Conservation (phyloP, 257 asterid genomes). For the Echium plantagineum region DNA sequence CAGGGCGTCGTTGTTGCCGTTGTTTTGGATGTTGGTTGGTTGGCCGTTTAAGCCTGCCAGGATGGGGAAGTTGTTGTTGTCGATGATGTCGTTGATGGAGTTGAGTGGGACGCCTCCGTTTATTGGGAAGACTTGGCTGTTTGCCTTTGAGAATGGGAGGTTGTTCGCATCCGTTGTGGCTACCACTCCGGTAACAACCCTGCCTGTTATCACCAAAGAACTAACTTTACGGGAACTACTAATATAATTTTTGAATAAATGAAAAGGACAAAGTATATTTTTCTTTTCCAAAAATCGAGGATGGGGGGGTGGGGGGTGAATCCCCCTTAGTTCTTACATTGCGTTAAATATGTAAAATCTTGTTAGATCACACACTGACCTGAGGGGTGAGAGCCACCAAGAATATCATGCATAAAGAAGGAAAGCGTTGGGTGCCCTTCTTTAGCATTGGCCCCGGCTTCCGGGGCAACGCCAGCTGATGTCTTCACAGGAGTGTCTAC, state of each 20-base stretch:
- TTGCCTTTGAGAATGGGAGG: conserved; percentile 74
- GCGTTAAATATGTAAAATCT: no score
- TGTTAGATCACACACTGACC: conserved; percentile 7
- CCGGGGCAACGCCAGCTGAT: not conserved
- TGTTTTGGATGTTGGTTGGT: conserved; percentile 41
- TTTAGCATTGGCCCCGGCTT: conserved; percentile 5
- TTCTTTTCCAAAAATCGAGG: no score
- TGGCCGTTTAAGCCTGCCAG: conserved; percentile 74
- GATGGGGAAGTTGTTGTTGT: conserved; percentile 74
- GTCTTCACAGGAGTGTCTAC: not conserved
- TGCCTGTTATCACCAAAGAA: no score
- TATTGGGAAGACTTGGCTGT: conserved; percentile 61
- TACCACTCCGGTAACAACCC: conserved; percentile 65
- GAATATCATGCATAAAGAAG: conserved; percentile 77
- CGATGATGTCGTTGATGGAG: conserved; percentile 54
- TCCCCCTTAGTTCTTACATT: no score
- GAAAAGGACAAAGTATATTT: no score
- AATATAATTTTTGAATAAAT: no score
- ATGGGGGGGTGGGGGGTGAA: no score
- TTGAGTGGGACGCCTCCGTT: conserved; percentile 86
- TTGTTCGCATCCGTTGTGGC: conserved; percentile 53
- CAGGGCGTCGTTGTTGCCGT: conserved; percentile 35
- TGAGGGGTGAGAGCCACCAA: conserved; percentile 79
- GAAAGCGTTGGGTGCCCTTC: conserved; percentile 31
- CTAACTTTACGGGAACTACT: no score